phyloP scores from a whole-genome alignment of 805 yeast genomes.

The Cyberlindnera lachancei region DNA sequence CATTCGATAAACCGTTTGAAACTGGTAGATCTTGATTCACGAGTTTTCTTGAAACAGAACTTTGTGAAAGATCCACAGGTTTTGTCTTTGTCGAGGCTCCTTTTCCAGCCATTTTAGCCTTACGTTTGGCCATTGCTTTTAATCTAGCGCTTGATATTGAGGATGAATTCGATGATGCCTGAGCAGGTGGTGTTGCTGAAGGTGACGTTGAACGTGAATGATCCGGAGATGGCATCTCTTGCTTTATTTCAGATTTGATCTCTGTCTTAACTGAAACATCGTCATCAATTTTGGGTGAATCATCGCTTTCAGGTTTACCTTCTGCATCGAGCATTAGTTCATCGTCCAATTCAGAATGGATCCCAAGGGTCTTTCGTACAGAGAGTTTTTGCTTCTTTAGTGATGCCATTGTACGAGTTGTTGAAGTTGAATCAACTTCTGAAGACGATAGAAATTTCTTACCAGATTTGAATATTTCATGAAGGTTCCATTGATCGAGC shows the following conservation, averaged over 20 bases:
- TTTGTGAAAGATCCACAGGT: conserved; percentile 64
- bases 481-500: conserved; percentile 44
- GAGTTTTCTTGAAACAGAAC: conserved; percentile 54
- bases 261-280: conserved; percentile 5
- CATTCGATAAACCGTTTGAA: conserved; percentile 6
- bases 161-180: background rate
- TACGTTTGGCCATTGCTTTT: conserved; percentile 90
- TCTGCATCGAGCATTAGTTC: conserved; percentile 16
- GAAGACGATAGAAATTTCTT: conserved; percentile 33
- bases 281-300: conserved; percentile 8
- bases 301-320: background rate
- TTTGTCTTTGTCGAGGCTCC: conserved; percentile 34
- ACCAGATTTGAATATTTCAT: conserved; percentile 42
- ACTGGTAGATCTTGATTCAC: conserved; percentile 25
- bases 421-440: conserved; percentile 14
- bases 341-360: conserved; percentile 27
- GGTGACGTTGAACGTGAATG: conserved; percentile 4
- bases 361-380: conserved; percentile 34
- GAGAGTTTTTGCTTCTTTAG: conserved; percentile 43
- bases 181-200: background rate
- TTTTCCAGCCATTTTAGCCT: conserved; percentile 68
- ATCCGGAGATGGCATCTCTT: conserved; percentile 1
- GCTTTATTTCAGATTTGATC: background rate
- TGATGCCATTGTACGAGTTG: conserved; percentile 31
- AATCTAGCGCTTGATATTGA: conserved; percentile 60